Base-by-base conservation (phyloP, 2,329 filamentous ascomycete species). In the Kalmusia sp. region DNA sequence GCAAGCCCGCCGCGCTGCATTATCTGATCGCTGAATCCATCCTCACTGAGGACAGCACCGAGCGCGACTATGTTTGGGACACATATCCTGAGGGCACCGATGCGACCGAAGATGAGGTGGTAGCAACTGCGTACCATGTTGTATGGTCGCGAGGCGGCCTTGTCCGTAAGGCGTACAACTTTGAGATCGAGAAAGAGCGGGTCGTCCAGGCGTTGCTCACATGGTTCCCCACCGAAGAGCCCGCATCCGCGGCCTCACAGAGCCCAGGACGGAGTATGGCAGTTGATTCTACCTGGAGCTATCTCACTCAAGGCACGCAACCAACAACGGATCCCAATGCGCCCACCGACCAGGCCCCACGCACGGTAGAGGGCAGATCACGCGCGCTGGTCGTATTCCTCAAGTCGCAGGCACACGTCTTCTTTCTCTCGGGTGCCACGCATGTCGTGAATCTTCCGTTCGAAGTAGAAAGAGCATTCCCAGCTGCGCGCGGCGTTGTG, bases 381-480 rank as follows among this genome's bases (percentile, higher is more conserved):
- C 79, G 65, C 70, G 92, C 93, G 4, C 78, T 99, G 56, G 91
- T 98, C 6, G 90, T 99, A 44, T 90, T 98, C 62, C 84, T 99
- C 61, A 93, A 91, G 75, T 93, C 91, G 0, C 93, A 98, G 70
- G 92, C 91, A 19, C 93, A 98, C 70, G 86, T 99, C 60, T 96
- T 93, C 79, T 97, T 96, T 71, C 83, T 98, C 31, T 86, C 90
- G 2, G 93, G 93, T 17, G 88, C 91, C 28, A 95, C 86, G 69
- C 91, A 99, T 81, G 86, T 96, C 53, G 83, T 98, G 41, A 92
- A 96, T 71, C 86, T 99, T 68, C 93, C 93, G 1, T 99, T 99
- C 69, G 93, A 98, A 76, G 90, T 97, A 35, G 92, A 96, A 69
- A 86, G 86, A 48, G 92, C 91, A 25, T 91, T 93, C 72, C 87